Conservation (phyloP, 139 green algal species). For the Coelastrella sp. region DNA sequence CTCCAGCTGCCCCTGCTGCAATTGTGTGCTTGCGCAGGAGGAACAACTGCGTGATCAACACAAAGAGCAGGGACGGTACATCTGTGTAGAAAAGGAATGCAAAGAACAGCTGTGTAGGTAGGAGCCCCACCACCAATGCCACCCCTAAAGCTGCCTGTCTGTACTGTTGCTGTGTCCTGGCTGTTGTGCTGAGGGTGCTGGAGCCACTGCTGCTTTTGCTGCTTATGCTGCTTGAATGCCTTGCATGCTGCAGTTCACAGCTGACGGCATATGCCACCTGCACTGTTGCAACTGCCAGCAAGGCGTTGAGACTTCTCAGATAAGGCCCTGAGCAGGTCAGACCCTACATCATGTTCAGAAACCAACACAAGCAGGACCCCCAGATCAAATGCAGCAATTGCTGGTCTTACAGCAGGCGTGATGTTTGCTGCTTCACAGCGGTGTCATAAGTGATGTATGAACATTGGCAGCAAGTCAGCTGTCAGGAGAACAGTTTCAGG, state of each 20-base stretch:
- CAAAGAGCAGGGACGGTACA: conserved; percentile 74
- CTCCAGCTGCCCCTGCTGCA: conserved; percentile 52
- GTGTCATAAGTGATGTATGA: no score
- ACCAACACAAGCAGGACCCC: no score
- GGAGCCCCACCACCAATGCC: neutral
- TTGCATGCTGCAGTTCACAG: conserved; percentile 40
- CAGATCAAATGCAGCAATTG: no score
- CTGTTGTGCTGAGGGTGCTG: neutral
- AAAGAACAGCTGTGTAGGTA: conserved; percentile 92
- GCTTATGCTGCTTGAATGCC: neutral
- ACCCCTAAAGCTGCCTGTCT: conserved; percentile 25
- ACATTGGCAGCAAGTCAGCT: no score
- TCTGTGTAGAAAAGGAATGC: conserved; percentile 95
- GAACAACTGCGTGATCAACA: conserved; percentile 65
- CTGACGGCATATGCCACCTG: conserved; percentile 48
- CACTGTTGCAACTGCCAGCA: conserved; percentile 65
- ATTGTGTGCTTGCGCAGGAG: neutral
- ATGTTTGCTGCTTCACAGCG: no score
- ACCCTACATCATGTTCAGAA: conserved; percentile 12
- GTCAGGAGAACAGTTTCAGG: no score
- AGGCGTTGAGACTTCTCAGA: conserved; percentile 75
- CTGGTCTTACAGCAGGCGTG: no score
- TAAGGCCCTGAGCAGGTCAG: conserved; percentile 61
- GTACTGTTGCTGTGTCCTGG: neutral
- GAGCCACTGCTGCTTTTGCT: conserved; percentile 26